These are phyloP conservation scores for Trichomonascaceae sp. DNA, from an alignment of 1,139 yeast genomes.

Conservation along the genomic window DNA sequence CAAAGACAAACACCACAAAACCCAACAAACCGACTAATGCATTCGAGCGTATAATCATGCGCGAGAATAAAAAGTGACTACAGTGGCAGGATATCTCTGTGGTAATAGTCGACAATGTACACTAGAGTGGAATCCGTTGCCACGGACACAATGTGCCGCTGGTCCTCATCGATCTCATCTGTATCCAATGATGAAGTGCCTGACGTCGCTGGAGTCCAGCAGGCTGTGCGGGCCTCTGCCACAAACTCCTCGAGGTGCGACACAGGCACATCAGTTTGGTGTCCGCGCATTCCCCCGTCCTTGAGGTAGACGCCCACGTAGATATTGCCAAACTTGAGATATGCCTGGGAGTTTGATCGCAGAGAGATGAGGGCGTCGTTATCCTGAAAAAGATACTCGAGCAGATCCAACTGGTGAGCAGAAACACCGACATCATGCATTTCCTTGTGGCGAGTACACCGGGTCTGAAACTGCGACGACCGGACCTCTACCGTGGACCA, in stretches of 20 bases:
- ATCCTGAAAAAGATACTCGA: not conserved
- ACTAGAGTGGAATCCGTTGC: not conserved
- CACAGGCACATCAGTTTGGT: not conserved
- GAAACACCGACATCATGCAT: not conserved
- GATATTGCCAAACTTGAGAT: not conserved
- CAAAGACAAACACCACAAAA: too few relatives aligned
- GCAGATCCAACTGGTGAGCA: not conserved
- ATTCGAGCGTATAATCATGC: too few relatives aligned
- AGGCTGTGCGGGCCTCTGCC: not conserved
- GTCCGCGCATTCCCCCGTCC: not conserved
- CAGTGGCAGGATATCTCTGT: not conserved
- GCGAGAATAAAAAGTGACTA: too few relatives aligned
- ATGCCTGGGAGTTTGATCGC: not conserved
- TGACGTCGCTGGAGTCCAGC: not conserved
- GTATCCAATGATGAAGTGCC: too few relatives aligned
- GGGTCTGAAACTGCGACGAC: not conserved
- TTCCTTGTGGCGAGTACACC: not conserved
- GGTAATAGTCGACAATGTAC: not conserved
- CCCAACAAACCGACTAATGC: too few relatives aligned
- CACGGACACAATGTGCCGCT: not conserved
- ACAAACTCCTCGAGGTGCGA: not conserved
- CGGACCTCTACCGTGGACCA: not conserved
- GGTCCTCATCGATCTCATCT: not conserved
- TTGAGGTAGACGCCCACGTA: not conserved
- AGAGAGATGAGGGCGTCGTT: not conserved